phyloP scores from a whole-genome alignment of 768 basidiomycete species.

The Rhodosporidiobolus sp. region DNA sequence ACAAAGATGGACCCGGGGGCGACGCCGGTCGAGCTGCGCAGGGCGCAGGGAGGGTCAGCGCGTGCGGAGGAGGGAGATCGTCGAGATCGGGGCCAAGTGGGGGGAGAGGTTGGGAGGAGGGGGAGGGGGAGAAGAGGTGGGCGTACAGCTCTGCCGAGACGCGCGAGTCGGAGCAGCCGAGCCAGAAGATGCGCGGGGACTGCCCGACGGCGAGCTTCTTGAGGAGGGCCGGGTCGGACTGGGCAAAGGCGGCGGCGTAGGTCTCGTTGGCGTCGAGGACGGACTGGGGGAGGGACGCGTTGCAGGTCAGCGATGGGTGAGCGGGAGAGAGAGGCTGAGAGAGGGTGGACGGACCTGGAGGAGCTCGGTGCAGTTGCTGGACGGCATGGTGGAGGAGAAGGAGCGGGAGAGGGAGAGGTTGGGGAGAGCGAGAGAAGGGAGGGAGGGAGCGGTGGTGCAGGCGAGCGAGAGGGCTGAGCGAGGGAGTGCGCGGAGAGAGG shows the following conservation, averaged over 20 bases:
- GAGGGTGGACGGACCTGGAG: not conserved
- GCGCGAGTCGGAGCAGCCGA: slow-evolving; percentile 44
- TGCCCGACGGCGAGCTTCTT: slow-evolving; percentile 41
- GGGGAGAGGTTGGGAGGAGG: not conserved
- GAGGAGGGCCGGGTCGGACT: slow-evolving; percentile 33
- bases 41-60: no score
- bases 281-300: not conserved
- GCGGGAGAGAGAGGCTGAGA: not conserved
- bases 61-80: not conserved
- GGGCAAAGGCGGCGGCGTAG: slow-evolving; percentile 36
- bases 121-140: not conserved
- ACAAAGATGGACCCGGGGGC: slow-evolving; percentile 45
- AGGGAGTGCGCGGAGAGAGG: not conserved
- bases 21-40: slow-evolving; percentile 40
- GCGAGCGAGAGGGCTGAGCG: not conserved
- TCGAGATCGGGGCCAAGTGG: not conserved
- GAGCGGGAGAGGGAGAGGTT: not conserved
- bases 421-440: no score
- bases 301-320: not conserved
- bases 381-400: not conserved
- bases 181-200: slow-evolving; percentile 41
- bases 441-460: not conserved
- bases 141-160: slow-evolving; percentile 42
- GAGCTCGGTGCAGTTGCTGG: slow-evolving; percentile 6
- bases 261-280: slow-evolving; percentile 38